phyloP scores from a whole-genome alignment of 75 land plant genomes.

The Cupressus sempervirens region DNA sequence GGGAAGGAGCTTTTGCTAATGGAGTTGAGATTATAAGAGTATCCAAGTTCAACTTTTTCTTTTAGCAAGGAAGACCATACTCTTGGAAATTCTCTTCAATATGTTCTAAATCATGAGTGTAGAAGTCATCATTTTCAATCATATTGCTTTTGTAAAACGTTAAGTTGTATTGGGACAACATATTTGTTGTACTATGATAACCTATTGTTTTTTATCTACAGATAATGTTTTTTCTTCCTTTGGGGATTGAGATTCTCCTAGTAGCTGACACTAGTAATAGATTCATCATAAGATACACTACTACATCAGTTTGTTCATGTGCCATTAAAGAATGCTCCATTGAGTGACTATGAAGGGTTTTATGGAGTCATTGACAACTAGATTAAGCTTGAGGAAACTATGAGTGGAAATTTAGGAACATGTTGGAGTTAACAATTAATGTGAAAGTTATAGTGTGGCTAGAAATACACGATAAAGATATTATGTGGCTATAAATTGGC shows the following conservation, averaged over 20 bases:
- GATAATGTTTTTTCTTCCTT: constrained; percentile 93
- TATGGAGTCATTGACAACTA: constrained; percentile 77
- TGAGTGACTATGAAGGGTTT: constrained; percentile 80
- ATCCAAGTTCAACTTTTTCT: too few relatives aligned
- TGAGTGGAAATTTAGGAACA: constrained; percentile 24
- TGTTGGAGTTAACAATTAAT: background rate
- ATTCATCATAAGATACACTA: constrained; percentile 19
- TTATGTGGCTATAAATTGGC: too few relatives aligned
- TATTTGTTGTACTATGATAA: too few relatives aligned
- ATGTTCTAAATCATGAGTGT: background rate
- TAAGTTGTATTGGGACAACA: too few relatives aligned
- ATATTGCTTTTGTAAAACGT: too few relatives aligned
- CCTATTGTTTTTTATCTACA: constrained; percentile 28
- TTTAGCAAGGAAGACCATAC: too few relatives aligned
- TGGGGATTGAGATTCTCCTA: constrained; percentile 82
- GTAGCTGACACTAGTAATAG: constrained; percentile 53
- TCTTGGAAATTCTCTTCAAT: too few relatives aligned
- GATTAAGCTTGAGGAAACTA: constrained; percentile 72
- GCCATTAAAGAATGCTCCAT: constrained; percentile 80
- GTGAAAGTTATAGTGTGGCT: background rate
- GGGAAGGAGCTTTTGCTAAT: too few relatives aligned
- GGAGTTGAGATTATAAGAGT: too few relatives aligned
- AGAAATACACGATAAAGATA: too few relatives aligned
- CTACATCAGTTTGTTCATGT: constrained; percentile 75
- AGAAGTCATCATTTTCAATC: background rate